Base-by-base conservation (phyloP, 306 rosid genomes). In the Dalbergia cochinchinensis region DNA sequence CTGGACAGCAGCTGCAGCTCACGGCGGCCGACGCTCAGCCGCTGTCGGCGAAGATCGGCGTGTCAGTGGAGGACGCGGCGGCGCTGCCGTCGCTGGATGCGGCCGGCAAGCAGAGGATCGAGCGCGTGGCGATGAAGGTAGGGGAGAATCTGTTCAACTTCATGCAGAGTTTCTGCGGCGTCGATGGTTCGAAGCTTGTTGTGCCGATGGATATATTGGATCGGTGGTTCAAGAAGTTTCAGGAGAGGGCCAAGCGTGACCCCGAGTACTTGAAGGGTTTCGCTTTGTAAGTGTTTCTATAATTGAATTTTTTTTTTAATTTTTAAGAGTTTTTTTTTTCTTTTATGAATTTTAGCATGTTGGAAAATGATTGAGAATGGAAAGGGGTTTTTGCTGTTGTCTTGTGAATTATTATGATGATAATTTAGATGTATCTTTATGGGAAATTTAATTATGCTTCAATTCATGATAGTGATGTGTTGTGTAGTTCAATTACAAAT, bases 191-290 rank as follows among this genome's bases (percentile, higher is more conserved):
- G 12, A 95, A 82, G 78, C 85, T 95, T 89, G 77, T 95, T 61
- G 99, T 93, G 55, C 99, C 99, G 0, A 95, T 91, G 96, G 98
- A 93, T 76, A 95, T 93, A 1, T 86, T 93, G 93, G 96, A 95
- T 5, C 85, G 94, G 22, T 95, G 99, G 99, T 95, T 92, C 89
- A 91, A 91, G 83, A 93, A 93, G 76, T 93, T 91, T 42, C 97
- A 90, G 82, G 94, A 93, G 78, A 83, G 87, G 78, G 94, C 97
- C 11, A 90, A 85, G 86, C 93, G 94, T 16, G 98, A 93, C 80
- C 98, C 97, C 53, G 91, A 91, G 60, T 93, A 90, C 85, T 72
- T 93, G 85, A 91, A 91, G 76, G 89, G 93, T 82, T 93, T 90
- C 74, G 88, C 85, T 60, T 86, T 88, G 84, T 88, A 39, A 81